Conservation (phyloP, 2,329 filamentous ascomycete genomes). For the Aspergillus ruber region DNA sequence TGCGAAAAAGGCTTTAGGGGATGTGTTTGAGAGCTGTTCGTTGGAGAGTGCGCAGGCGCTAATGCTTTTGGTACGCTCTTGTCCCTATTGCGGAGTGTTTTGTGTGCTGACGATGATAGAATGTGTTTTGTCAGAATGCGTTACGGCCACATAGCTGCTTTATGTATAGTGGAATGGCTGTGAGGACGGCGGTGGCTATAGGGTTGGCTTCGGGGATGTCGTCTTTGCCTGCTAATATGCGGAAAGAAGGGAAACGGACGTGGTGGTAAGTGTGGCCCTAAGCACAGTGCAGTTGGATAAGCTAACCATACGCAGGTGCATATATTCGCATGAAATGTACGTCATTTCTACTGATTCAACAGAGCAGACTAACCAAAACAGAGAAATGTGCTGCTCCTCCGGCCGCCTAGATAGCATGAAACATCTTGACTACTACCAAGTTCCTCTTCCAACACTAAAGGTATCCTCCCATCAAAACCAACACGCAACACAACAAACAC, state of each 20-base stretch:
- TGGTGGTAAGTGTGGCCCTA: slow-evolving; percentile 21
- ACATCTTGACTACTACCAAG: slow-evolving; percentile 20
- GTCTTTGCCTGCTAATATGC: slow-evolving; percentile 8
- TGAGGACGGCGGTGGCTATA: slow-evolving; percentile 27
- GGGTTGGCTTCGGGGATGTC: slow-evolving; percentile 23
- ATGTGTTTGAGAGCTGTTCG: slow-evolving; percentile 24
- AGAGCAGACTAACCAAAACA: slow-evolving; percentile 5
- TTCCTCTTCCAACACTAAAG: slow-evolving; percentile 13
- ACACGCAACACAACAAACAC: background rate
- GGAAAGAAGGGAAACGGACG: slow-evolving; percentile 16
- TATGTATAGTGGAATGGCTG: slow-evolving; percentile 32
- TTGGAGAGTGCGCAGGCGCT: slow-evolving; percentile 22
- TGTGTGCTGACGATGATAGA: slow-evolving; percentile 2
- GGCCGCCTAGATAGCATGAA: slow-evolving; percentile 24
- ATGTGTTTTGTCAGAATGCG: slow-evolving; percentile 27
- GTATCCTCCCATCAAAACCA: background rate
- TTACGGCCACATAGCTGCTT: slow-evolving; percentile 29
- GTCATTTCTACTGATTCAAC: background rate
- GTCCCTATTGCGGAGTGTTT: background rate
- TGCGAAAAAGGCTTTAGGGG: slow-evolving; percentile 19
- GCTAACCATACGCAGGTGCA: slow-evolving; percentile 9
- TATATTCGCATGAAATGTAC: slow-evolving; percentile 17
- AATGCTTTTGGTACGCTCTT: slow-evolving; percentile 15
- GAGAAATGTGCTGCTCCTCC: slow-evolving; percentile 26
- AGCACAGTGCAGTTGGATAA: background rate